Base-by-base conservation (phyloP, 352 stramenopile genomes). In the Pythium chondricola region DNA sequence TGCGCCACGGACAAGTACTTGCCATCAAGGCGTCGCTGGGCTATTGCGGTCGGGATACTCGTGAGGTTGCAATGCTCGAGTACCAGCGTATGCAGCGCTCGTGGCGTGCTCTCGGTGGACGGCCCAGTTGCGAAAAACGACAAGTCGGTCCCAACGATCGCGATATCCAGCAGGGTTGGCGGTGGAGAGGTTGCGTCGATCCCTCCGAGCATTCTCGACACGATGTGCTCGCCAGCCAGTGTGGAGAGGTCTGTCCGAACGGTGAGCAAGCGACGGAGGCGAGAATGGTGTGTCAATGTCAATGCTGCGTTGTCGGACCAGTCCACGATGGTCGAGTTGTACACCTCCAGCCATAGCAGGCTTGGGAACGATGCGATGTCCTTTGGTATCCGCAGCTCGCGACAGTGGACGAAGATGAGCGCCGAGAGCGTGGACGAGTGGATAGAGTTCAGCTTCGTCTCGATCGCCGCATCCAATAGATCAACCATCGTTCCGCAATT, bases 321-420 rank as follows among this genome's bases (percentile, higher is more conserved):
- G 6, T 43, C 29, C 13, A 51, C 31, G 3, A 61, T 17, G 6
- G 52, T 61, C 16, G 44, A 56, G 46, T 65, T 65, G 46, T 51
- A 55, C 16, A 65, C 41, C 30, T 65, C 54, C 24, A 61, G 35
- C 35, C 41, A 45, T 6, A 47, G 13, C 20, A 67, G 30, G 27
- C 52, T 45, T 7, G 22, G 21, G 32, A 63, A 63, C 5, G 17
- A 10, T 7, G 42, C 29, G 2, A 67, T 17, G 2, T 13, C 30
- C 2, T 32, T 6, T 3, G 59, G 44, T 24, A 65, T 68, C 16
- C n/a, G 26, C 10, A 57, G 16, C 1, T 4, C 10, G 2, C 22
- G 43, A 21, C 48, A 67, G 36, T 64, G 54, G 1, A 31, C 25
- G 44, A 64, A 29, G 17, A 56, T 38, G 16, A 63, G 31, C 2